phyloP scores from a whole-genome alignment of 208 protist species.

The Leptomonas pyrrhocoris region DNA sequence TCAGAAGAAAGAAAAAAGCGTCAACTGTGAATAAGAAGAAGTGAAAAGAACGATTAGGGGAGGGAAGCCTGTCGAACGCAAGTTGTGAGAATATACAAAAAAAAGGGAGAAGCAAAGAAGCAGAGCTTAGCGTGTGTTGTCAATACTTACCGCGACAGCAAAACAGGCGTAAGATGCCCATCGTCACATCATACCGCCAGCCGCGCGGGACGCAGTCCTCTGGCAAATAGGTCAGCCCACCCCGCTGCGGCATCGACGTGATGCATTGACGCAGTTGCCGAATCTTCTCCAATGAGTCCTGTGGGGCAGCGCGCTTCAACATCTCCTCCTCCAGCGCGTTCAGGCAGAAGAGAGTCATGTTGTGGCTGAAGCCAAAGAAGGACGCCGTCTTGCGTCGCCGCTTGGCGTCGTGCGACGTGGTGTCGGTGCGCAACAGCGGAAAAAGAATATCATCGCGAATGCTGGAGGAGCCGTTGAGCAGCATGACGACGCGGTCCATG shows the following conservation, averaged over 20 bases:
- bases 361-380: constrained; percentile 84
- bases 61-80: too few species aligned
- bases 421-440: constrained; percentile 81
- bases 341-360: constrained; percentile 87
- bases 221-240: constrained; percentile 12
- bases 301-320: constrained; percentile 48
- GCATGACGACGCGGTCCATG: constrained; percentile 94
- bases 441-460: constrained; percentile 92
- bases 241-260: constrained; percentile 36
- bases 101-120: not conserved
- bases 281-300: constrained; percentile 57
- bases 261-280: constrained; percentile 69
- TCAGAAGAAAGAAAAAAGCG: not conserved
- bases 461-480: constrained; percentile 85
- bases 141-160: constrained; percentile 47
- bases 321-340: constrained; percentile 83
- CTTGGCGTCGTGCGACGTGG: constrained; percentile 74
- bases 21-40: not conserved
- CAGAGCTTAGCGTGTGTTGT: not conserved
- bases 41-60: too few species aligned
- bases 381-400: constrained; percentile 71
- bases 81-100: not conserved
- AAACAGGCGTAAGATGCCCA: constrained; percentile 69
- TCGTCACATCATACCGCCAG: constrained; percentile 65
- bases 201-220: constrained; percentile 29